A percentile compares a stretch with the other conserved stretches of the same genome.
Evolutionary conservation across 75 land plant genomes (phyloP).

Genomic region (Pinus taeda): DNA sequence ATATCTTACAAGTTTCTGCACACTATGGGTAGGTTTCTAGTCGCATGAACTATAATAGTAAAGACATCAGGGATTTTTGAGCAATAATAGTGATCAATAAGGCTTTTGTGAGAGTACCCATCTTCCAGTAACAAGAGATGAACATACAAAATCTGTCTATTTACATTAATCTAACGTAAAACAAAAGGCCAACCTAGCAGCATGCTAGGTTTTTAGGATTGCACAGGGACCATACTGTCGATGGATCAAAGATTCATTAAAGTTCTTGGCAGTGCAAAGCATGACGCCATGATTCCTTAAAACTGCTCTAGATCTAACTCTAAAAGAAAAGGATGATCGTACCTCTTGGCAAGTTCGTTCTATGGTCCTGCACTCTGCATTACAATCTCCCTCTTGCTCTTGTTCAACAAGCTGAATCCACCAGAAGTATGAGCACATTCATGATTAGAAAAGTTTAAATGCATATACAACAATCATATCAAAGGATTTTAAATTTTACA

Average conservation of each 20-base stretch:
- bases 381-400: slow-evolving; percentile 84
- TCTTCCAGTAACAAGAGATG: neutral
- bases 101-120: neutral
- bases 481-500: neutral
- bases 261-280: neutral
- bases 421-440: neutral
- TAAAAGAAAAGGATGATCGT: neutral
- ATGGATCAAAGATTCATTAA: neutral
- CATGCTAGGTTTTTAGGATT: neutral
- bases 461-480: neutral
- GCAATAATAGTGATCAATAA: neutral
- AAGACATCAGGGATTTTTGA: neutral
- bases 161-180: neutral
- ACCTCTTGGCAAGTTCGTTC: slow-evolving; percentile 97
- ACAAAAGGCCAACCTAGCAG: neutral
- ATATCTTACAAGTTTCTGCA: neutral
- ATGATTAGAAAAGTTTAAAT: neutral
- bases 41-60: neutral
- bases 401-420: slow-evolving; percentile 85
- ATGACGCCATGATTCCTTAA: neutral
- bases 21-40: neutral
- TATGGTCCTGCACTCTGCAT: slow-evolving; percentile 92
- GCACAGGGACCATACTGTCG: neutral
- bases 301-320: neutral
- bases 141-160: neutral